Conservation (phyloP, 2,329 filamentous ascomycete genomes). For the Neonectria neomacrospora region DNA sequence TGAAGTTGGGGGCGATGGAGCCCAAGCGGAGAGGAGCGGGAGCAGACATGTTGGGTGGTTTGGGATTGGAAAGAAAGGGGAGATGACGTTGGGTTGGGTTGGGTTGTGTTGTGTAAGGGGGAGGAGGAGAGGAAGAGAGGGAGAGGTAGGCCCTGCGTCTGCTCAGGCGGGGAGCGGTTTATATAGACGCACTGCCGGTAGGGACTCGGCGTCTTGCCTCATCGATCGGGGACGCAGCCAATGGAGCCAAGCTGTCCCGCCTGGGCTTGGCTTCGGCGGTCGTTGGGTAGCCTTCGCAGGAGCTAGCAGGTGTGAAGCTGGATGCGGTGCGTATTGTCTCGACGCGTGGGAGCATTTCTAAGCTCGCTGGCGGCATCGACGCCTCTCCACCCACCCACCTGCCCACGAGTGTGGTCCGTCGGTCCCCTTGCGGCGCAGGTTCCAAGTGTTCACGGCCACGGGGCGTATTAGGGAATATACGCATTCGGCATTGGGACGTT, state of each 20-base stretch:
- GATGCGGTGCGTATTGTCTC: not conserved
- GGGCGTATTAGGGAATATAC: not conserved
- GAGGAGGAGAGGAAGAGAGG: not conserved
- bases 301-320: not conserved
- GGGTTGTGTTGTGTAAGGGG: slow-evolving; percentile 5
- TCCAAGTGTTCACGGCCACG: not conserved
- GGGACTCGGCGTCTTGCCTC: not conserved
- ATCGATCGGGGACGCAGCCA: not conserved
- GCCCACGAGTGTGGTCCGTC: not conserved
- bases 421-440: not conserved
- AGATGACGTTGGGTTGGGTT: not conserved
- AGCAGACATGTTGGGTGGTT: slow-evolving; percentile 45
- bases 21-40: slow-evolving; percentile 68
- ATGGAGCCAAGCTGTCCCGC: not conserved
- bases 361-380: slow-evolving; percentile 1
- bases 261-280: not conserved
- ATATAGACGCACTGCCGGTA: not conserved
- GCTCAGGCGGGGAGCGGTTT: slow-evolving; percentile 5
- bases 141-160: not conserved
- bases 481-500: not conserved
- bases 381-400: not conserved
- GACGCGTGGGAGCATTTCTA: slow-evolving; percentile 11
- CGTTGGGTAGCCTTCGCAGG: too few relatives aligned
- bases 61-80: slow-evolving; percentile 5
- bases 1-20: slow-evolving; percentile 80